phyloP scores from a whole-genome alignment of 345 rosid species.

The Excoecaria cochinchinensis region DNA sequence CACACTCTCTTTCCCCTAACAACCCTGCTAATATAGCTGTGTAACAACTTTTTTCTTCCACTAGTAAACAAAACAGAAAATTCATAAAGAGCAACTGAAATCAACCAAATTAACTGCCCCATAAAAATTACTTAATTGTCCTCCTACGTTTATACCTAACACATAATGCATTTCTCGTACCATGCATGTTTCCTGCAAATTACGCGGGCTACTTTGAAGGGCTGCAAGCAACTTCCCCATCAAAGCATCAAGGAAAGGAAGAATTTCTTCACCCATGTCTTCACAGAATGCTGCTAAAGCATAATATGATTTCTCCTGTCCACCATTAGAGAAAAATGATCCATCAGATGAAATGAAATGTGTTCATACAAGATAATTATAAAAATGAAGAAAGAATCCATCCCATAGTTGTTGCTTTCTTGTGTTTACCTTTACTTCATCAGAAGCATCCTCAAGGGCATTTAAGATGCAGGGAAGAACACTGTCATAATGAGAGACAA shows the following conservation, averaged over 20 bases:
- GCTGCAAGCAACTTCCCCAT: slow-evolving; percentile 86
- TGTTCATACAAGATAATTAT: slow-evolving; percentile 6
- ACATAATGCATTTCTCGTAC: slow-evolving; percentile 39
- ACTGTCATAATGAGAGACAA: slow-evolving; percentile 68
- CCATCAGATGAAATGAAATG: background rate
- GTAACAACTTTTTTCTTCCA: too few species aligned
- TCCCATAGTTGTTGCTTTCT: slow-evolving; percentile 3
- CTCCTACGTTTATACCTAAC: too few species aligned
- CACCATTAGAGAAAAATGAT: slow-evolving; percentile 15
- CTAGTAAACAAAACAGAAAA: too few species aligned
- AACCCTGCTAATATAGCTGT: too few species aligned
- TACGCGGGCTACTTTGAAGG: slow-evolving; percentile 78
- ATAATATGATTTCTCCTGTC: slow-evolving; percentile 93
- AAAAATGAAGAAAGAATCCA: slow-evolving; percentile 2
- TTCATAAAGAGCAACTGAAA: too few species aligned
- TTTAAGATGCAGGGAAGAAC: slow-evolving; percentile 89
- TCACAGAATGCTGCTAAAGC: slow-evolving; percentile 99
- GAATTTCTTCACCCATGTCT: slow-evolving; percentile 96
- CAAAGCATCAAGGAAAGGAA: slow-evolving; percentile 82
- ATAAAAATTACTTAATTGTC: too few species aligned
- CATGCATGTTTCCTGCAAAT: slow-evolving; percentile 99
- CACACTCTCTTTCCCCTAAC: too few species aligned
- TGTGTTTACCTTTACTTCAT: slow-evolving; percentile 85
- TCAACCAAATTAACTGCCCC: too few species aligned
- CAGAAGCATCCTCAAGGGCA: slow-evolving; percentile 92